Conservation (phyloP, 1,284 basidiomycete species). For the Tilletia horrida region DNA sequence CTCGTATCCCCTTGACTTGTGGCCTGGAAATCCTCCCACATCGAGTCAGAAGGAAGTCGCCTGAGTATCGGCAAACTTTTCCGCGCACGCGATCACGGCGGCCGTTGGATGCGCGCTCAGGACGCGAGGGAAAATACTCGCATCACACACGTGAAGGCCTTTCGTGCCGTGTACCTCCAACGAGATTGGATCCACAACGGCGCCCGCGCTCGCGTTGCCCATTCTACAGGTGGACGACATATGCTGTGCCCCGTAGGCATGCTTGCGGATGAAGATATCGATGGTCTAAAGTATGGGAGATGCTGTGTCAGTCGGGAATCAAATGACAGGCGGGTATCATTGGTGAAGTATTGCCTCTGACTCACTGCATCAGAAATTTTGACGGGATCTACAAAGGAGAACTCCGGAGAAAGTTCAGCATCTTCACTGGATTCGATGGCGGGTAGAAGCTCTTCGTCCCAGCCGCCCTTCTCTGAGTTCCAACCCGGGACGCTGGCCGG, state of each 20-base stretch:
- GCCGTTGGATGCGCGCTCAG: slow-evolving; percentile 41
- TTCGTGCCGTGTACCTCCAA: slow-evolving; percentile 35
- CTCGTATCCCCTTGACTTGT: too few species aligned
- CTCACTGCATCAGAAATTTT: slow-evolving; percentile 10
- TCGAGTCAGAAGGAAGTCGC: neutral
- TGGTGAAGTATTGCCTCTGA: too few species aligned
- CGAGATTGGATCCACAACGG: slow-evolving; percentile 32
- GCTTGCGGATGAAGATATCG: slow-evolving; percentile 12
- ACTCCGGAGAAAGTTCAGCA: neutral
- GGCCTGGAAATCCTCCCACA: too few species aligned
- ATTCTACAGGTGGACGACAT: slow-evolving; percentile 24
- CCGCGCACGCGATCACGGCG: slow-evolving; percentile 34
- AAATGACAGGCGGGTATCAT: too few species aligned
- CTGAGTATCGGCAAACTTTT: slow-evolving; percentile 34
- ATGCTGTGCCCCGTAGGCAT: slow-evolving; percentile 15
- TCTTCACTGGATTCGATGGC: neutral
- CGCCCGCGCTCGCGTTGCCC: slow-evolving; percentile 29
- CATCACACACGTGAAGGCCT: slow-evolving; percentile 41
- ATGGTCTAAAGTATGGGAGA: slow-evolving; percentile 9
- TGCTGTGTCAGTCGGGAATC: neutral
- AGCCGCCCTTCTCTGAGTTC: slow-evolving; percentile 15
- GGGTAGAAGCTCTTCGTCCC: neutral
- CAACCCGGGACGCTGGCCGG: slow-evolving; percentile 22
- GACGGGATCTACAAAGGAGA: slow-evolving; percentile 17
- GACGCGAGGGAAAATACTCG: slow-evolving; percentile 41